These are phyloP conservation scores for Xylaria scruposa DNA, from an alignment of 495 filamentous ascomycete species.

Conservation along the genomic window DNA sequence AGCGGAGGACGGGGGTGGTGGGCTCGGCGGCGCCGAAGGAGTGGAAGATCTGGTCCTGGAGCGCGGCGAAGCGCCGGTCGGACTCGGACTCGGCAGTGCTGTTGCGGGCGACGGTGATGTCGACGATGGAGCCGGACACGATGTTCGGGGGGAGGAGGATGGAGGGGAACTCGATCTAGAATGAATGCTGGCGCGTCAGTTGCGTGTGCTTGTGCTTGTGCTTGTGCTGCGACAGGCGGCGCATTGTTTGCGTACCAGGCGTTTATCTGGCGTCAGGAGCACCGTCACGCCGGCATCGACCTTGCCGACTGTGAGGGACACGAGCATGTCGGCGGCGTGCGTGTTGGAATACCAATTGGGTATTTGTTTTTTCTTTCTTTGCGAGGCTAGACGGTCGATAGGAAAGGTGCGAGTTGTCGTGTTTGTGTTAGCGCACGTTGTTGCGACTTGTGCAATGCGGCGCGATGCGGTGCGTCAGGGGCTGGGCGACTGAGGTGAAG, in stretches of 20 bases:
- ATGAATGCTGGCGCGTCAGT: constrained; percentile 12
- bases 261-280: constrained; percentile 94
- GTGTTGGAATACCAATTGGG: constrained; percentile 8
- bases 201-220: not conserved
- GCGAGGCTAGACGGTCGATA: not conserved
- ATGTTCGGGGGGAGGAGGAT: constrained; percentile 96
- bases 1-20: constrained; percentile 79
- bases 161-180: constrained; percentile 96
- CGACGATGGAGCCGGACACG: constrained; percentile 92
- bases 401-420: not conserved
- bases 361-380: constrained; percentile 7
- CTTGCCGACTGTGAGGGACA: constrained; percentile 98
- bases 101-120: constrained; percentile 95
- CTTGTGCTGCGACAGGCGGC: not conserved
- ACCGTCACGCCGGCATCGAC: constrained; percentile 98
- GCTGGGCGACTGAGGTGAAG: not conserved
- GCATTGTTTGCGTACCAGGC: constrained; percentile 71
- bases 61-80: constrained; percentile 73
- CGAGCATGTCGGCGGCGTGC: constrained; percentile 71
- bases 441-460: not conserved
- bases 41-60: constrained; percentile 85
- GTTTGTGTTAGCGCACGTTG: not conserved
- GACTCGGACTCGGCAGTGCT: constrained; percentile 73
- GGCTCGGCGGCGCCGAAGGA: constrained; percentile 86
- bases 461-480: not conserved